A percentile compares a stretch with the other conserved stretches of the same genome.
Evolutionary conservation across 2,329 filamentous ascomycete genomes (phyloP).

Genomic region (Xylaria sp.): DNA sequence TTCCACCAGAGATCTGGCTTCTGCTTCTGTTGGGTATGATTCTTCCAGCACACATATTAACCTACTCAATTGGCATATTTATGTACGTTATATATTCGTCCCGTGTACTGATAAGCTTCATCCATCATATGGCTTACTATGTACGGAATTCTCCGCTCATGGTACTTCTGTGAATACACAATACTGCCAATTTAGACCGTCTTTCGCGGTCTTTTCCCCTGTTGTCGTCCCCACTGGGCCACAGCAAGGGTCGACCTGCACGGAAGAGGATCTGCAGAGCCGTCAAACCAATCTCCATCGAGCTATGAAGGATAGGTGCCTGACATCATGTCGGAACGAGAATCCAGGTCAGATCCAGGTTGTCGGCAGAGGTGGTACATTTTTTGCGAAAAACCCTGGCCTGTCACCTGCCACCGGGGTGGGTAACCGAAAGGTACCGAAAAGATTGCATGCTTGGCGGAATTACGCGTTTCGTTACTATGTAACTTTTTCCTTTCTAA

Average conservation of each 20-base stretch:
- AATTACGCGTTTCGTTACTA: conserved; percentile 14
- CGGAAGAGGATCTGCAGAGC: conserved; percentile 12
- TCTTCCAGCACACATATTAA: no score
- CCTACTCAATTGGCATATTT: no score
- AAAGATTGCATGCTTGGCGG: conserved; percentile 17
- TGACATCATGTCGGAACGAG: conserved; percentile 23
- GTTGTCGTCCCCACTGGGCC: conserved; percentile 9
- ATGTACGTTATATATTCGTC: no score
- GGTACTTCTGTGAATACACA: conserved; percentile 6
- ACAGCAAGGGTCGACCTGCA: conserved; percentile 27
- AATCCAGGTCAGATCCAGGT: conserved; percentile 20
- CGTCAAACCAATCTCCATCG: conserved; percentile 11
- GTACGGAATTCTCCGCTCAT: conserved; percentile 2
- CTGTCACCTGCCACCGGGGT: conserved; percentile 3
- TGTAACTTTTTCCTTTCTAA: not conserved
- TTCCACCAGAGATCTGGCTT: conserved; percentile 24
- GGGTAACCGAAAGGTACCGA: conserved; percentile 22
- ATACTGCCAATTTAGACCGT: not conserved
- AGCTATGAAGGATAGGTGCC: not conserved
- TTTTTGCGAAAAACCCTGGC: conserved; percentile 7
- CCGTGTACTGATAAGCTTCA: not conserved
- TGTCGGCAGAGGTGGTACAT: conserved; percentile 24
- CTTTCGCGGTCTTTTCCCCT: not conserved
- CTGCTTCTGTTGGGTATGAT: not conserved
- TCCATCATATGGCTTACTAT: not conserved